Conservation (phyloP, 2,329 filamentous ascomycete species). For the Paramyrothecium roridum region DNA sequence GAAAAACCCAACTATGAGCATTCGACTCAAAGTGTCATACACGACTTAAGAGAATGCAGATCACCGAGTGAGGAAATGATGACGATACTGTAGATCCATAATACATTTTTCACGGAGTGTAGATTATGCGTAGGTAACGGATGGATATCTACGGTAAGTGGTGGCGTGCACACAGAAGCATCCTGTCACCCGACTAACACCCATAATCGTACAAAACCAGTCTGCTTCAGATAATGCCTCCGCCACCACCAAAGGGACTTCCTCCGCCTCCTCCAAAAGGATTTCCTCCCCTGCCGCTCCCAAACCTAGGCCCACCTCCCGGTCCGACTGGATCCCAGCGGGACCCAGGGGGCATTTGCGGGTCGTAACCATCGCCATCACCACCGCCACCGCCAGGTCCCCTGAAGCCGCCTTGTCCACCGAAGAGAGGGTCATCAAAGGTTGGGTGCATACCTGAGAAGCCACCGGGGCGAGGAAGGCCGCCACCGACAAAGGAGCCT, state of each 20-base stretch:
- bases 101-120: too few relatives aligned
- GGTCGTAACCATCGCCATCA: constrained; percentile 40
- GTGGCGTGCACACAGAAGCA: background rate
- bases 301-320: constrained; percentile 46
- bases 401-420: constrained; percentile 34
- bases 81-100: too few relatives aligned
- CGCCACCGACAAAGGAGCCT: constrained; percentile 61
- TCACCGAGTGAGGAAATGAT: too few relatives aligned
- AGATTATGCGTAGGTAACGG: too few relatives aligned
- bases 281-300: constrained; percentile 29
- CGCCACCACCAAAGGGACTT: constrained; percentile 34
- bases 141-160: too few relatives aligned
- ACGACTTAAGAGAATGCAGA: too few relatives aligned
- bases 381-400: constrained; percentile 26
- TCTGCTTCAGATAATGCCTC: constrained; percentile 24
- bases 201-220: background rate
- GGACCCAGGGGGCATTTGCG: constrained; percentile 80
- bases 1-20: too few relatives aligned
- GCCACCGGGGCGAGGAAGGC: constrained; percentile 54
- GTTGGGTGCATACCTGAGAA: constrained; percentile 92
- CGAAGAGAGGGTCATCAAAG: constrained; percentile 86
- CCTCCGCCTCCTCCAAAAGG: constrained; percentile 34
- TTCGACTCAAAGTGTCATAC: too few relatives aligned
- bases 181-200: background rate
- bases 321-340: constrained; percentile 86